A percentile compares a stretch with the other conserved stretches of the same genome.
Conservation (phyloP, 371 early-diverging fungal species). For the Mucor mucedo region DNA sequence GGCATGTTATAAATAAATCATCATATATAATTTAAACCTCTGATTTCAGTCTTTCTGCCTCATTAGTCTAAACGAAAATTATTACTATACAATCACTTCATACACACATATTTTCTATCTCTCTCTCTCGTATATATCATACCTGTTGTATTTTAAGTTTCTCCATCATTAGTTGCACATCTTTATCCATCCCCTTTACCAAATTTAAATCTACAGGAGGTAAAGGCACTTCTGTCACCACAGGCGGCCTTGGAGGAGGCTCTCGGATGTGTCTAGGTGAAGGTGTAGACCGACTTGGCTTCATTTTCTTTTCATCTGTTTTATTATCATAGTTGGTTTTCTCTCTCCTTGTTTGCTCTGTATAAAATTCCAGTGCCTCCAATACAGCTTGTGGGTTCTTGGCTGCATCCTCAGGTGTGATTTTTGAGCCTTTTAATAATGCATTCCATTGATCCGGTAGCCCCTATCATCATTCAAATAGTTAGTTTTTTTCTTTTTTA, state of each 20-base stretch:
- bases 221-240: constrained; percentile 5
- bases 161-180: constrained; percentile 24
- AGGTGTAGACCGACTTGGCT: constrained; percentile 36
- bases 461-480: constrained; percentile 58
- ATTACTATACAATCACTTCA: neutral
- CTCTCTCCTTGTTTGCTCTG: constrained; percentile 71
- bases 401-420: constrained; percentile 94
- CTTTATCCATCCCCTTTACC: constrained; percentile 21
- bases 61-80: constrained; percentile 4
- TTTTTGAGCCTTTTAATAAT: constrained; percentile 88
- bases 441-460: constrained; percentile 94
- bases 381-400: constrained; percentile 98
- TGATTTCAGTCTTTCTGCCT: constrained; percentile 1
- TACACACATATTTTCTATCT: neutral
- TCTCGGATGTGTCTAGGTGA: constrained; percentile 30
- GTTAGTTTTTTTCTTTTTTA: neutral
- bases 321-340: constrained; percentile 38
- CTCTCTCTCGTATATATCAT: neutral
- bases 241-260: constrained; percentile 22
- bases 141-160: constrained; percentile 19
- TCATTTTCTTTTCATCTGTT: constrained; percentile 18
- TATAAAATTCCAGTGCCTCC: constrained; percentile 96
- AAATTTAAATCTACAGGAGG: constrained; percentile 11
- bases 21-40: neutral
- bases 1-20: neutral